Conservation (phyloP, 176 grass and related monocot species). For the Puya raimondii region DNA sequence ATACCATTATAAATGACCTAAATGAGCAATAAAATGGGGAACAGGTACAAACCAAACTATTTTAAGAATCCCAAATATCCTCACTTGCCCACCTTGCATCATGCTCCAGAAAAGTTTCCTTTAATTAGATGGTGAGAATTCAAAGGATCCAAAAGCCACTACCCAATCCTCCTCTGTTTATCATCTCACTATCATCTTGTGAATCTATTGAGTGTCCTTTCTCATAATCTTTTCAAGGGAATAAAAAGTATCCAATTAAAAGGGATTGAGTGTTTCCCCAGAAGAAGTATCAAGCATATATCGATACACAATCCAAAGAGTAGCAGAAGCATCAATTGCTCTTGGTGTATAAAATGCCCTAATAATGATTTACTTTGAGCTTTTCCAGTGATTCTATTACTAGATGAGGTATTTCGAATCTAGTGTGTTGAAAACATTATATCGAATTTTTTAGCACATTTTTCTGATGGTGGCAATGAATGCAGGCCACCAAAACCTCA, state of each 20-base stretch:
- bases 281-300: conserved; percentile 20
- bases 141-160: neutral
- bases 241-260: conserved; percentile 37
- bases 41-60: no score
- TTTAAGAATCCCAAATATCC: no score
- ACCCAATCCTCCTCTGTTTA: neutral
- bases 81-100: neutral
- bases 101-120: neutral
- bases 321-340: conserved; percentile 14
- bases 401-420: conserved; percentile 12
- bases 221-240: conserved; percentile 23
- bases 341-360: neutral
- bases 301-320: conserved; percentile 24
- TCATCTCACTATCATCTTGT: neutral
- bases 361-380: conserved; percentile 24
- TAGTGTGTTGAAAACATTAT: conserved; percentile 8
- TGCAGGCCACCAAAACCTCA: neutral
- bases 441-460: neutral
- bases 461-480: conserved; percentile 20
- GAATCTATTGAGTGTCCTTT: conserved; percentile 19
- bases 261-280: conserved; percentile 37
- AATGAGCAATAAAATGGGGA: no score
- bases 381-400: conserved; percentile 15
- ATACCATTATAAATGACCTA: no score
- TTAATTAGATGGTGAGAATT: neutral